Base-by-base conservation (phyloP, 305 asterid genomes). In the Fraxinus xanthoxyloides region DNA sequence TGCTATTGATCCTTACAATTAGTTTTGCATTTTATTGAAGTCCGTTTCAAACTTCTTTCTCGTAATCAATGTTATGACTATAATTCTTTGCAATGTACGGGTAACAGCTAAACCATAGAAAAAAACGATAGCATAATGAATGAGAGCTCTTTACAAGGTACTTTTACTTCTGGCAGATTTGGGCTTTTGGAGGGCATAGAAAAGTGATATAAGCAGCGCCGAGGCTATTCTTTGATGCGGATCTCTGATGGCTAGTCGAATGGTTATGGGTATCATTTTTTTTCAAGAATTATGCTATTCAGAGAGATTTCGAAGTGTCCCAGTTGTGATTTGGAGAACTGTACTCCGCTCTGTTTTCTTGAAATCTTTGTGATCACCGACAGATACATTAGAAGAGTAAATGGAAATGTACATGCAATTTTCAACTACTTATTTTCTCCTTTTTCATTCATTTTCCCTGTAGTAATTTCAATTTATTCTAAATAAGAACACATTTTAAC, bases 101-200 rank as follows among this genome's bases (percentile, higher is more conserved):
- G 19, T 65, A 65, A 65, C 73, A 65, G 73, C 36, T 10, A 28
- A 65, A 28, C 8, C 1, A 6, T 67, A 30, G 74, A 67, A 65
- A 65, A 61, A 12, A 65, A 7, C n/a, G 26, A 56, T 56, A 65
- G 74, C 31, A 28, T 13, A 28, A 67, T 65, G 31, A 65, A 67
- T 78, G 32, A 65, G 73, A 61, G 30, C 78, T 76, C 59, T 21
- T 80, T 8, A 21, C 13, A 23, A 43, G 32, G 26, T 83, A n/a
- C 63, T 34, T 77, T 85, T 51, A 43, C 30, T 40, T 31, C 9
- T 24, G 67, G 83, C 98, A 96, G 98, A 96, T 96, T 87, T 96
- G 99, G 99, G 99, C 99, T 17, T 96, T 94, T 85, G 98, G 99
- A 88, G 99, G 98, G 86, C 88, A 94, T 84, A 86, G 98, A 84